Percentiles rank a stretch among this genome's conserved stretches.
Conservation (phyloP, 2,329 filamentous ascomycete species). For the Blumeria hordei region DNA sequence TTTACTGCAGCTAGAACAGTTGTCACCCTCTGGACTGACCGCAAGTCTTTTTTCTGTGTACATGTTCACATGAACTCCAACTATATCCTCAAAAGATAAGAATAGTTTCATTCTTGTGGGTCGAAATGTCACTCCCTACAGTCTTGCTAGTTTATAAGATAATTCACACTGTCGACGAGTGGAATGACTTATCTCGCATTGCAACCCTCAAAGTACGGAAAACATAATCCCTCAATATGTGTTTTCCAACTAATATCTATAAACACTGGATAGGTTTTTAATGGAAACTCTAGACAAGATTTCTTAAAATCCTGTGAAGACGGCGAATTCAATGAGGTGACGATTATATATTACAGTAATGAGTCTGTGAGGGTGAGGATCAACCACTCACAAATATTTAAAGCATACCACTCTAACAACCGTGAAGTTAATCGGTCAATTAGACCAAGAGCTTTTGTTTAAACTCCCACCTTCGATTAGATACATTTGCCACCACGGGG, state of each 20-base stretch:
- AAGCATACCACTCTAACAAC: conserved; percentile 7
- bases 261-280: conserved; percentile 5
- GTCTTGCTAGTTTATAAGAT: conserved; percentile 10
- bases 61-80: too few relatives aligned
- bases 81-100: too few relatives aligned
- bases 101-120: not conserved
- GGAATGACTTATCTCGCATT: conserved; percentile 9
- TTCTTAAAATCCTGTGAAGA: conserved; percentile 43
- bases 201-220: conserved; percentile 8
- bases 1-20: too few relatives aligned
- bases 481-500: conserved; percentile 39
- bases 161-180: conserved; percentile 10
- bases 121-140: conserved; percentile 5
- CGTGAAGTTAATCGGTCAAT: conserved; percentile 29
- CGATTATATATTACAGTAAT: conserved; percentile 48
- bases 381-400: not conserved
- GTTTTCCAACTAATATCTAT: not conserved
- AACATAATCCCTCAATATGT: not conserved
- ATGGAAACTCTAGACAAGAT: conserved; percentile 30
- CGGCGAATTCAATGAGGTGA: conserved; percentile 37
- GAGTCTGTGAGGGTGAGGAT: conserved; percentile 25
- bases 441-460: conserved; percentile 44
- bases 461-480: conserved; percentile 25
- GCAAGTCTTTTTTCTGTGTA: too few relatives aligned
- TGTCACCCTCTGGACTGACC: too few relatives aligned